Evolutionary conservation across 192 early-diverging fungal genomes (phyloP).

Genomic region (Coemansia sp.): DNA sequence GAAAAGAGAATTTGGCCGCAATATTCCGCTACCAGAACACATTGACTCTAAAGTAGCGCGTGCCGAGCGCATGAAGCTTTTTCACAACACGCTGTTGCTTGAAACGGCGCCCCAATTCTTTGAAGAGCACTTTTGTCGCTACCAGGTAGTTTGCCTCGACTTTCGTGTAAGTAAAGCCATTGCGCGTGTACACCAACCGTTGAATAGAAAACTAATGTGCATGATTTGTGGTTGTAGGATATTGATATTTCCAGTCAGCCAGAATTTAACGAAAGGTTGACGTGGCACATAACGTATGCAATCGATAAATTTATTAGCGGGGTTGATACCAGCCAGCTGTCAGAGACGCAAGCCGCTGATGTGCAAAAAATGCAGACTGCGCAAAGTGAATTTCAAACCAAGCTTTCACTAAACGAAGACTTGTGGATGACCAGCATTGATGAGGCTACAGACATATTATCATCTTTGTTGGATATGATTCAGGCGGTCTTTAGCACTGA

Average conservation of each 20-base stretch:
- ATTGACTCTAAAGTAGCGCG: not conserved
- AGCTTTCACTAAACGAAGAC: not conserved
- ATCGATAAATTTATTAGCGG: not conserved
- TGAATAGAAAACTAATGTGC: not conserved
- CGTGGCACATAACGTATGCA: not conserved
- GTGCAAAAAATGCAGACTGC: not conserved
- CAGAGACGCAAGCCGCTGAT: not conserved
- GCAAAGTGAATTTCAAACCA: not conserved
- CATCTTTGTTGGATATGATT: not conserved
- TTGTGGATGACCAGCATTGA: not conserved
- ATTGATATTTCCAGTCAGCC: not conserved
- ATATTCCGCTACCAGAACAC: not conserved
- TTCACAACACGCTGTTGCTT: not conserved
- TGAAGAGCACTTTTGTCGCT: conserved; percentile 1
- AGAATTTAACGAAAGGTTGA: not conserved
- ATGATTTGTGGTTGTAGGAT: not conserved
- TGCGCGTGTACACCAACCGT: not conserved
- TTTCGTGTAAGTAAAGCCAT: not conserved
- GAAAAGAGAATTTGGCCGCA: not conserved
- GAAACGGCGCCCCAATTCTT: not conserved
- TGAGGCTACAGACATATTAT: not conserved
- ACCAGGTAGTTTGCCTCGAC: not conserved
- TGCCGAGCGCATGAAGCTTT: conserved; percentile 8
- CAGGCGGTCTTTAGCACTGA: not conserved
- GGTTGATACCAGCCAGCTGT: not conserved